Evolutionary conservation across 306 rosid genomes (phyloP).

Genomic region (Gleditsia sinensis): DNA sequence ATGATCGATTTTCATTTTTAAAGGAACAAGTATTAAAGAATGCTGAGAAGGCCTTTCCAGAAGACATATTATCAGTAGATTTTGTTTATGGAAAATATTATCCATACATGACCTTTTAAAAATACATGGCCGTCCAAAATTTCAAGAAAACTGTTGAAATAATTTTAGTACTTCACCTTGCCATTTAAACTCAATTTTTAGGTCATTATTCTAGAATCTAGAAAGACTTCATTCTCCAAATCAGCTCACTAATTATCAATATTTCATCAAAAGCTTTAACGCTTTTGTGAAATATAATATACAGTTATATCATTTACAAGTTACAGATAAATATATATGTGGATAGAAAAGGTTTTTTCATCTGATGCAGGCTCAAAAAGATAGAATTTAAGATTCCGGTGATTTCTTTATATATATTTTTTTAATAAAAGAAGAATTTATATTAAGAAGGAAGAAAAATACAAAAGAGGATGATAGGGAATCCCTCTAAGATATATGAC

Average conservation of each 20-base stretch:
- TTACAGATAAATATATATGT: neutral
- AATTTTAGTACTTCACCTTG: neutral
- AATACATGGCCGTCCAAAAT: neutral
- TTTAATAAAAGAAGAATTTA: too few relatives aligned
- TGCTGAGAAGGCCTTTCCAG: neutral
- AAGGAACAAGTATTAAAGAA: neutral
- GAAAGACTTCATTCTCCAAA: neutral
- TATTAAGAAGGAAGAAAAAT: too few relatives aligned
- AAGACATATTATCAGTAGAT: neutral
- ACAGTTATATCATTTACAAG: neutral
- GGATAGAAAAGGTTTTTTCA: neutral
- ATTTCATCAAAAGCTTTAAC: neutral
- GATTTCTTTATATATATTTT: neutral
- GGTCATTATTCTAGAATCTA: neutral
- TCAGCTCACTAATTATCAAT: neutral
- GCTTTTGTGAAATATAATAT: neutral
- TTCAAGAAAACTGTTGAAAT: constrained; percentile 1
- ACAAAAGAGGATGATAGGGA: too few relatives aligned
- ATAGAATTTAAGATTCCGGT: neutral
- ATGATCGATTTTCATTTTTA: neutral
- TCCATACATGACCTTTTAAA: neutral
- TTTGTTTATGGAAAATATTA: neutral
- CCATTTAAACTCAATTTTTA: constrained; percentile 3
- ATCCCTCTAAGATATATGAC: too few relatives aligned
- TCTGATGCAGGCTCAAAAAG: neutral